Conservation (phyloP, 1,139 yeast species). For the Wickerhamomyces sp. region DNA sequence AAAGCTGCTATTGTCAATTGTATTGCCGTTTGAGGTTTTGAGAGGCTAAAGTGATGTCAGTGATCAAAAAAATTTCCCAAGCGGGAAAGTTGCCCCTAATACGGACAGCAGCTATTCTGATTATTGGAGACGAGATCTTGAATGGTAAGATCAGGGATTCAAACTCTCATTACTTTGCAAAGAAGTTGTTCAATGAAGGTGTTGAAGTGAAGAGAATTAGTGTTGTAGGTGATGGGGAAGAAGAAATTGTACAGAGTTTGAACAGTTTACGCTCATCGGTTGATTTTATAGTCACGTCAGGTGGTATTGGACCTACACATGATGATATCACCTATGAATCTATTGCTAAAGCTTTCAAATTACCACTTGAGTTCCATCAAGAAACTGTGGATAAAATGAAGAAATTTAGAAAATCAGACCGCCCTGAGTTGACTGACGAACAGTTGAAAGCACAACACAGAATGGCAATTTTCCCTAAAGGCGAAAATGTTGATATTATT, state of each 20-base stretch:
- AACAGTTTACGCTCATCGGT: conserved; percentile 42
- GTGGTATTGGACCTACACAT: conserved; percentile 85
- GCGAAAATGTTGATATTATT: conserved; percentile 42
- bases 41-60: not conserved
- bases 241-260: conserved; percentile 56
- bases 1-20: too few species aligned
- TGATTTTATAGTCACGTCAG: conserved; percentile 73
- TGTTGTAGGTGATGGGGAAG: conserved; percentile 72
- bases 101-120: conserved; percentile 6
- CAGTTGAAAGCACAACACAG: conserved; percentile 58
- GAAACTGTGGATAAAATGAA: conserved; percentile 61
- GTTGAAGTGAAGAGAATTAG: conserved; percentile 60
- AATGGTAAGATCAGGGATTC: conserved; percentile 85
- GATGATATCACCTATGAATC: conserved; percentile 82
- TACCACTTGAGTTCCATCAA: conserved; percentile 47
- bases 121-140: conserved; percentile 80
- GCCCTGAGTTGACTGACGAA: conserved; percentile 34
- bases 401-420: conserved; percentile 36
- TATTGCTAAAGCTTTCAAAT: conserved; percentile 55
- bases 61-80: not conserved
- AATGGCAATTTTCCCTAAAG: conserved; percentile 74
- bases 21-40: not conserved
- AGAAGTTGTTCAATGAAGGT: conserved; percentile 59
- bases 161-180: conserved; percentile 68
- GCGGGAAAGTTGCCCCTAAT: conserved; percentile 1